Percentiles rank a stretch among this genome's conserved stretches.
phyloP scores from a whole-genome alignment of 768 basidiomycete species.

The Sutorius australiensis region DNA sequence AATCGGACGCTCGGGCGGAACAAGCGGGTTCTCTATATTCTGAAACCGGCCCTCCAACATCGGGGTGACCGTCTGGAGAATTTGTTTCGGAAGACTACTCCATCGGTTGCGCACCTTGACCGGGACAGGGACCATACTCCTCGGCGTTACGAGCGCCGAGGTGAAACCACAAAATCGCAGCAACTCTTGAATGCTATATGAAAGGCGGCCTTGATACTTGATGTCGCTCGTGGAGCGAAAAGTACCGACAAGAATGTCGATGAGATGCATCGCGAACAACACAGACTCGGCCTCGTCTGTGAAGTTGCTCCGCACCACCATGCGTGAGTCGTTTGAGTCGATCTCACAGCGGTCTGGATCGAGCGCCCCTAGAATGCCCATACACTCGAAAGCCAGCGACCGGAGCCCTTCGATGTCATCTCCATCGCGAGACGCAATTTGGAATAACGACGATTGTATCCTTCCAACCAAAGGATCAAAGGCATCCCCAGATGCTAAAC shows the following conservation, averaged over 20 bases:
- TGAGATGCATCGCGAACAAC: constrained; percentile 80
- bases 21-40: constrained; percentile 41
- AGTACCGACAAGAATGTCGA: constrained; percentile 84
- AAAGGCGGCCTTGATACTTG: constrained; percentile 83
- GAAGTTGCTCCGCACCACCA: constrained; percentile 80
- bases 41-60: constrained; percentile 69
- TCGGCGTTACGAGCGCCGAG: constrained; percentile 60
- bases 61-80: constrained; percentile 82
- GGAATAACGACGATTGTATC: constrained; percentile 62
- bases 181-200: constrained; percentile 89
- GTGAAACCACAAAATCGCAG: constrained; percentile 85
- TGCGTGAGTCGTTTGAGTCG: constrained; percentile 49
- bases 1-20: constrained; percentile 60
- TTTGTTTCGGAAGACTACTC: constrained; percentile 75
- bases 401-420: constrained; percentile 68
- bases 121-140: constrained; percentile 47
- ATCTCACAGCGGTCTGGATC: constrained; percentile 92
- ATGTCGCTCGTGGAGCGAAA: constrained; percentile 95
- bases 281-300: constrained; percentile 71
- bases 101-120: constrained; percentile 72
- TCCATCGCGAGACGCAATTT: constrained; percentile 72
- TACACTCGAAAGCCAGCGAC: constrained; percentile 78
- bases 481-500: constrained; percentile 75
- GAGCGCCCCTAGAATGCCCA: constrained; percentile 87
- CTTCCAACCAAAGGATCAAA: constrained; percentile 77